These are phyloP conservation scores for Lichtheimia corymbifera DNA, from an alignment of 371 early-diverging fungal genomes.

Conservation along the genomic window DNA sequence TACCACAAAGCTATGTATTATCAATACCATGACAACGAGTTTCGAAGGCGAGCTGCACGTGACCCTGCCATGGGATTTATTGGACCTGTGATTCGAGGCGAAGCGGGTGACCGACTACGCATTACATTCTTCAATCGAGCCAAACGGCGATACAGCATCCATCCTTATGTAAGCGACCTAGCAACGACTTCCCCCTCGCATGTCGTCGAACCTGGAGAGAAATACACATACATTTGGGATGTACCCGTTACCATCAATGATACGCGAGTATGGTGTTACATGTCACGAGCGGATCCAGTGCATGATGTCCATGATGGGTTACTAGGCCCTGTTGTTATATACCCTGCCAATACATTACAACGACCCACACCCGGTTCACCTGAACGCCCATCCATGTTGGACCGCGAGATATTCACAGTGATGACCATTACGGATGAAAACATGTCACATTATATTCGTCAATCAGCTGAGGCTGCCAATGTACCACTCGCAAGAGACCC, in stretches of 20 bases:
- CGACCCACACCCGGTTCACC: constrained; percentile 29
- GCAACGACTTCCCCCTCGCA: constrained; percentile 21
- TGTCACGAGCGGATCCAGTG: constrained; percentile 33
- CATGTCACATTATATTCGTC: constrained; percentile 34
- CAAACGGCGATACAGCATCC: constrained; percentile 41
- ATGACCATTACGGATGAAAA: constrained; percentile 51
- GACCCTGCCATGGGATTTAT: constrained; percentile 43
- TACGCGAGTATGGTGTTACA: constrained; percentile 45
- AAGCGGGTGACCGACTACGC: constrained; percentile 49
- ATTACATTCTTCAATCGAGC: constrained; percentile 48
- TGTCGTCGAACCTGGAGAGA: constrained; percentile 31
- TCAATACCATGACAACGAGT: constrained; percentile 44
- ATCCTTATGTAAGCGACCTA: constrained; percentile 35
- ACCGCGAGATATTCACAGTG: constrained; percentile 44
- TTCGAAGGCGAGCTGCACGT: constrained; percentile 27
- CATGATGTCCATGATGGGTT: constrained; percentile 48
- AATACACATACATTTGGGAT: constrained; percentile 50
- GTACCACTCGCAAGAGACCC: constrained; percentile 19
- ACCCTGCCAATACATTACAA: constrained; percentile 33
- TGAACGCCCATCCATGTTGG: constrained; percentile 26
- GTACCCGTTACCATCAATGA: constrained; percentile 26
- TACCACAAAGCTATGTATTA: constrained; percentile 47
- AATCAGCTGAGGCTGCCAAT: constrained; percentile 29
- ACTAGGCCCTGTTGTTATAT: constrained; percentile 50
- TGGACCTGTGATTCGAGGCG: constrained; percentile 55